Evolutionary conservation across 352 stramenopile genomes (phyloP), one percentile per base, ranked within the genome.

Genomic region (Globisporangium polare): DNA sequence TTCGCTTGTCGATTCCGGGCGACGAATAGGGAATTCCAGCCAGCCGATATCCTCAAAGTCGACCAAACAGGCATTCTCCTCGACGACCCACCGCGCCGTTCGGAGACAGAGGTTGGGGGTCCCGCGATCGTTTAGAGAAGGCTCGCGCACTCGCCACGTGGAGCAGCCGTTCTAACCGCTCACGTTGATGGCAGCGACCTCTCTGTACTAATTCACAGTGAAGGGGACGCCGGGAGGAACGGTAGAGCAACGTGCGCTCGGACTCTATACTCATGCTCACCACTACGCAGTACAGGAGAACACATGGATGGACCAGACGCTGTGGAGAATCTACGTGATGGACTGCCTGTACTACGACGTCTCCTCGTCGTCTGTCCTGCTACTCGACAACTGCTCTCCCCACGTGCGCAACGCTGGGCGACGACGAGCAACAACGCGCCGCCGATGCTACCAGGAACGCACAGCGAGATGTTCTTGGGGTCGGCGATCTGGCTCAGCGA

Each of bases 261-360:
- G 51, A 1, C 41, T n/a, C 1, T 75, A 65, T 27, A 45, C 65
- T 17, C 8, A 26, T 0, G 65, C 50, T 1, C 64, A 72, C 26
- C 47, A 27, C 18, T 72, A 69, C 29, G 39, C 56, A 0, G 64
- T 74, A 0, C 68, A 69, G 47, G n/a, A 65, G 20, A 72, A 75
- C 41, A 61, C 47, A 5, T 72, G 65, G 60, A 67, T 75, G 65
- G 64, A 67, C 39, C 27, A 26, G 5, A 7, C 0, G 0, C 54
- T 55, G 22, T 67, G 68, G 63, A 1, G 26, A 2, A 0, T 15
- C 8, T 72, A 67, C 51, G 51, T 66, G 2, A 22, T n/a, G 6
- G 17, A 59, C 9, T 60, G 35, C 24, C 58, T 72, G 0, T 2
- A 4, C 12, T 50, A 20, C 17, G 27, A 64, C 24, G 46, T 75